Conservation (phyloP, 2,329 filamentous ascomycete species). For the Aspergillus piperis region DNA sequence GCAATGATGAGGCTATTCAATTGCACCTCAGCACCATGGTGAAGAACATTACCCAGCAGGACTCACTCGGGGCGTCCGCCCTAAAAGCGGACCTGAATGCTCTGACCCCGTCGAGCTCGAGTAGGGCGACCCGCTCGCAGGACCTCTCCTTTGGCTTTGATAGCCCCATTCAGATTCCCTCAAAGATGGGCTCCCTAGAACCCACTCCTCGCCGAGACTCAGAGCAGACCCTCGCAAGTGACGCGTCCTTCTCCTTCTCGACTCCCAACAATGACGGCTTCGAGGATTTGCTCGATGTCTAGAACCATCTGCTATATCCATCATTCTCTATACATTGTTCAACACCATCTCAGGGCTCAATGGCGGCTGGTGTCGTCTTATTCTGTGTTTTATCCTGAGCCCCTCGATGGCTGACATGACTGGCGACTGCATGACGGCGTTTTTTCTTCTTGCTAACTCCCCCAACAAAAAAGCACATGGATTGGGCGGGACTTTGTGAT, state of each 20-base stretch:
- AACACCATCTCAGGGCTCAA: background rate
- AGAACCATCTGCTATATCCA: background rate
- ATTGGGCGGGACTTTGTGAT: background rate
- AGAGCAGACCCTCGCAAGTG: background rate
- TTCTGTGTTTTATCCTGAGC: background rate
- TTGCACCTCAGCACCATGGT: constrained; percentile 41
- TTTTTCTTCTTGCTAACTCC: background rate
- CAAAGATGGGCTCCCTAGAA: background rate
- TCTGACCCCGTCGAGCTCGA: background rate
- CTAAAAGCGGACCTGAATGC: background rate
- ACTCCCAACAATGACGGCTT: background rate
- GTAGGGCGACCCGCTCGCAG: background rate
- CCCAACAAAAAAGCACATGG: background rate
- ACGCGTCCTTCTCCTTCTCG: background rate
- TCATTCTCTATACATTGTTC: background rate
- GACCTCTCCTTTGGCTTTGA: constrained; percentile 18
- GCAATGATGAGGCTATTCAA: constrained; percentile 41
- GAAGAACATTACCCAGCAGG: constrained; percentile 22
- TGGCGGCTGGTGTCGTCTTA: background rate
- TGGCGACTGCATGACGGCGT: background rate
- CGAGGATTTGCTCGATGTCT: background rate
- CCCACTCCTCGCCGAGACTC: constrained; percentile 9
- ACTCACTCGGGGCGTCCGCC: background rate
- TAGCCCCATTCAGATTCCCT: constrained; percentile 3
- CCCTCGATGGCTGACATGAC: background rate